These are phyloP conservation scores for Ophiocytium majus DNA, from an alignment of 352 stramenopile genomes.

Conservation along the genomic window DNA sequence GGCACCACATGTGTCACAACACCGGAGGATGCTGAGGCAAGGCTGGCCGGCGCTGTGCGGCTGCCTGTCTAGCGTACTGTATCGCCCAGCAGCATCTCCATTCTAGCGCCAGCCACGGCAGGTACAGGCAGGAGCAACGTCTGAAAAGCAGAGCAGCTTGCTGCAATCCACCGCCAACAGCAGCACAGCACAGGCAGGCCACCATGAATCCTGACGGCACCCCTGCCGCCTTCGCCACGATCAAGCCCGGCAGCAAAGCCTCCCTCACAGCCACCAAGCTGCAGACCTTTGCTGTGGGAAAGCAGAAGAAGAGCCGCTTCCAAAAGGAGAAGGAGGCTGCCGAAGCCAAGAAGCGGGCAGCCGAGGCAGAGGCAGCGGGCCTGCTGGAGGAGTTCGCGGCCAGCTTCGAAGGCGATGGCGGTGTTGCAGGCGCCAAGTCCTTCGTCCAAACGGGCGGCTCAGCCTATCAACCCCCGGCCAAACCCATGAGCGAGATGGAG, in stretches of 20 bases:
- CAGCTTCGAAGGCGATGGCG: constrained; percentile 67
- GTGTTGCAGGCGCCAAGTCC: constrained; percentile 34
- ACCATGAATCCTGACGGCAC: no score
- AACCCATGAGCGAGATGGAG: constrained; percentile 46
- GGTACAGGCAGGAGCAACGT: no score
- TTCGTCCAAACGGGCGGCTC: constrained; percentile 41
- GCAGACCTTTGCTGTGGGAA: constrained; percentile 40
- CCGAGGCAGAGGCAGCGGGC: constrained; percentile 74
- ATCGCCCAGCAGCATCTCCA: no score
- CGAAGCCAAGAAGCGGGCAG: constrained; percentile 74
- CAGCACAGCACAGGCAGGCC: no score
- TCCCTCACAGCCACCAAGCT: constrained; percentile 50
- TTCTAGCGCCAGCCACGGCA: no score
- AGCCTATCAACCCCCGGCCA: neutral
- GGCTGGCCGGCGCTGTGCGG: no score
- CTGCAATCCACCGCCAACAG: no score
- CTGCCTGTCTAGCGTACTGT: no score
- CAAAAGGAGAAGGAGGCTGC: constrained; percentile 62
- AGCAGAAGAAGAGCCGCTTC: constrained; percentile 57
- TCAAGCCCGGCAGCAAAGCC: constrained; percentile 36
- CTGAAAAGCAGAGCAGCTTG: no score
- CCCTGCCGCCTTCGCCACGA: constrained; percentile 23
- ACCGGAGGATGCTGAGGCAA: no score
- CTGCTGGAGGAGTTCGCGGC: constrained; percentile 82
- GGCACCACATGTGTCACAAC: no score